These are phyloP conservation scores for Gaeumannomyces sp. DNA, from an alignment of 2,329 filamentous ascomycete genomes.

Conservation along the genomic window DNA sequence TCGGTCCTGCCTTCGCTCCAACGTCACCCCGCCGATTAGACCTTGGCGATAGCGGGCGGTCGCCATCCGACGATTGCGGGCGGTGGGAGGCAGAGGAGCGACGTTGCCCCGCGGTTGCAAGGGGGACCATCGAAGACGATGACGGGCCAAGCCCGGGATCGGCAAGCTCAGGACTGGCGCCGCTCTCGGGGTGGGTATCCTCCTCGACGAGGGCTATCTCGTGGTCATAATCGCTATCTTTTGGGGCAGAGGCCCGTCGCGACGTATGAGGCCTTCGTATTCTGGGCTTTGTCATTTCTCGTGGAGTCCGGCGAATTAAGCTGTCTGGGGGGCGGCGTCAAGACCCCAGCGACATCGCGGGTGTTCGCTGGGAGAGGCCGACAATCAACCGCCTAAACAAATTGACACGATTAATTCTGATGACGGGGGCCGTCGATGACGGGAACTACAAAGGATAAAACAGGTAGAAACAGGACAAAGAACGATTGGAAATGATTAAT, in stretches of 20 bases:
- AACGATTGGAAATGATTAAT: background rate
- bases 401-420: background rate
- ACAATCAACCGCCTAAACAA: background rate
- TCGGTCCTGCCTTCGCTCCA: background rate
- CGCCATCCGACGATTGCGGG: background rate
- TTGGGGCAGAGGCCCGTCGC: constrained; percentile 48
- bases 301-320: background rate
- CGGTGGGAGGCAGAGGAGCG: background rate
- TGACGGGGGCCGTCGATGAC: too few relatives aligned
- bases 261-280: constrained; percentile 37
- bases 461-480: background rate
- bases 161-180: background rate
- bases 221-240: constrained; percentile 61
- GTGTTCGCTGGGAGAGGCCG: background rate
- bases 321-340: background rate
- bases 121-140: background rate
- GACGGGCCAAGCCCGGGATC: background rate
- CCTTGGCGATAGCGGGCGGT: background rate
- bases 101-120: background rate
- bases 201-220: constrained; percentile 62
- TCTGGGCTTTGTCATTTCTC: constrained; percentile 28
- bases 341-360: background rate
- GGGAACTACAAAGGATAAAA: background rate
- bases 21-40: background rate
- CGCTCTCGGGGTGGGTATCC: background rate